Evolutionary conservation across 352 stramenopile genomes (phyloP).

Genomic region (Globisporangium heterothallicum): DNA sequence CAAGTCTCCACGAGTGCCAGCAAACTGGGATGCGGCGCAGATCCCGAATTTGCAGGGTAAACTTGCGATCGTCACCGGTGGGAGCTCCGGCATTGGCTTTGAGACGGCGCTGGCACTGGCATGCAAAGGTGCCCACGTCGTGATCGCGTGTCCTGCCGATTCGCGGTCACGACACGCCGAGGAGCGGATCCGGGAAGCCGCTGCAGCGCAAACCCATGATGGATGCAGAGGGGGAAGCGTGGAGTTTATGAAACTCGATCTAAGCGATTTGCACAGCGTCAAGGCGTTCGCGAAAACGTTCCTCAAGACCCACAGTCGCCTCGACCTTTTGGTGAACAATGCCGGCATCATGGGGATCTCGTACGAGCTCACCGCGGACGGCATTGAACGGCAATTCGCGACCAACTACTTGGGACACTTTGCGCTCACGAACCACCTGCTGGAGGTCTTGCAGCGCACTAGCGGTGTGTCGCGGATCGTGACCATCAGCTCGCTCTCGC

Average conservation of each 20-base stretch:
- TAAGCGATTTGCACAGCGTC: slow-evolving; percentile 24
- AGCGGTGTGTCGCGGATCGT: slow-evolving; percentile 16
- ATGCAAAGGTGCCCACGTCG: slow-evolving; percentile 23
- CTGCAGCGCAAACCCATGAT: neutral
- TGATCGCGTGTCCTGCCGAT: slow-evolving; percentile 19
- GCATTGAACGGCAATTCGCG: slow-evolving; percentile 26
- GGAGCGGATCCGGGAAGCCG: slow-evolving; percentile 9
- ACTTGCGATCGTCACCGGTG: slow-evolving; percentile 28
- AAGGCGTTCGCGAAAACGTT: slow-evolving; percentile 28
- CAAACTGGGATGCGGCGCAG: slow-evolving; percentile 16
- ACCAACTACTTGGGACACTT: slow-evolving; percentile 31
- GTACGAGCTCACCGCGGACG: slow-evolving; percentile 16
- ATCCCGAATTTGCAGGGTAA: slow-evolving; percentile 27
- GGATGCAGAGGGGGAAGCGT: slow-evolving; percentile 16
- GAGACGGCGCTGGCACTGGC: slow-evolving; percentile 22
- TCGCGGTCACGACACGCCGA: slow-evolving; percentile 5
- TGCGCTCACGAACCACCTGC: slow-evolving; percentile 13
- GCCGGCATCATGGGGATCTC: slow-evolving; percentile 23
- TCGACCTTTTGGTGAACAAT: slow-evolving; percentile 41
- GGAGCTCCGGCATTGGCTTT: slow-evolving; percentile 22
- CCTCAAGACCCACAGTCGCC: slow-evolving; percentile 16
- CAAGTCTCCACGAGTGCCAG: too few species aligned
- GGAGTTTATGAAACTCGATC: slow-evolving; percentile 38
- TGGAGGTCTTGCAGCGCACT: slow-evolving; percentile 13
- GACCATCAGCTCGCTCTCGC: slow-evolving; percentile 15